A percentile compares a stretch with the other conserved stretches of the same genome.
Evolutionary conservation across 345 rosid species (phyloP).

Genomic region (Sonneratia alba): DNA sequence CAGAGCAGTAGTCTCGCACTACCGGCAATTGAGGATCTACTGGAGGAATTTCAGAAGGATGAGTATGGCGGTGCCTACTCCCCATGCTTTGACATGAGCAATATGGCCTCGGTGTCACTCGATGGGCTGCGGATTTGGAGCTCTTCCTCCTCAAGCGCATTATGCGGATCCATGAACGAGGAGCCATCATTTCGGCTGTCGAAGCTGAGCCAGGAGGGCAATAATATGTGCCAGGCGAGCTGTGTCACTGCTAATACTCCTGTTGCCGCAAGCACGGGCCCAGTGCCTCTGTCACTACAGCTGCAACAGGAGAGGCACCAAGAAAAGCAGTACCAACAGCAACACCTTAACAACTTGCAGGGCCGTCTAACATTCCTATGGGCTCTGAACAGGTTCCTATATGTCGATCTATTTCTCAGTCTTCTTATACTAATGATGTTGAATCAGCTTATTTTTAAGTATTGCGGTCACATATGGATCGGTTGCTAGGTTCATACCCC

Average conservation of each 20-base stretch:
- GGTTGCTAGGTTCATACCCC: no score
- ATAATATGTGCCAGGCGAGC: background rate
- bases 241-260: background rate
- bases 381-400: slow-evolving; percentile 38
- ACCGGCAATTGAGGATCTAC: slow-evolving; percentile 40
- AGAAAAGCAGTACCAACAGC: slow-evolving; percentile 24
- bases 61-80: slow-evolving; percentile 19
- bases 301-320: slow-evolving; percentile 27
- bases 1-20: slow-evolving; percentile 25
- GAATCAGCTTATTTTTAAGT: no score
- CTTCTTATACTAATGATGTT: no score
- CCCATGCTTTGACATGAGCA: slow-evolving; percentile 19
- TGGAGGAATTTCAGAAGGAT: slow-evolving; percentile 39
- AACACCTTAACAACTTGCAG: slow-evolving; percentile 28
- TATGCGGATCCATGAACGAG: background rate
- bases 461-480: no score
- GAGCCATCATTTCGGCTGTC: background rate
- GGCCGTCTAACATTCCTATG: slow-evolving; percentile 20
- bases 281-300: slow-evolving; percentile 28
- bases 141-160: slow-evolving; percentile 15
- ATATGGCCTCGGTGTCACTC: slow-evolving; percentile 11
- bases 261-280: background rate
- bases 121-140: slow-evolving; percentile 26
- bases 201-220: slow-evolving; percentile 2
- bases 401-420: no score